These are phyloP conservation scores for Backusella westeae DNA, from an alignment of 192 early-diverging fungal species.

Conservation along the genomic window DNA sequence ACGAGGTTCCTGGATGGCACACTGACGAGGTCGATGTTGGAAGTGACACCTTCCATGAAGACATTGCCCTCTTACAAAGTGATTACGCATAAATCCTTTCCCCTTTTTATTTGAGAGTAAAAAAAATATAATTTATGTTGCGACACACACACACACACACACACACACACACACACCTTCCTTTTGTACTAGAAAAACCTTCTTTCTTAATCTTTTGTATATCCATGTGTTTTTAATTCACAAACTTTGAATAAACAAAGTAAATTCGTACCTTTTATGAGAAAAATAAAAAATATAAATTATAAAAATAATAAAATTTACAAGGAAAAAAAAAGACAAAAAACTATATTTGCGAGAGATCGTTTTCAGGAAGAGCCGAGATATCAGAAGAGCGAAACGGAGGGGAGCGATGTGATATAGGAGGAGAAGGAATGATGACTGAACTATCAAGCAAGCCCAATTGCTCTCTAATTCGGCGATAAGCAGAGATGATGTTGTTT, in stretches of 20 bases:
- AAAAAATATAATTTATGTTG: neutral
- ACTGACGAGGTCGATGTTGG: neutral
- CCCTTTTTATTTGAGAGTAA: neutral
- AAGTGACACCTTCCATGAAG: neutral
- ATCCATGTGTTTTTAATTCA: conserved; percentile 2
- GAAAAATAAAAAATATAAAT: neutral
- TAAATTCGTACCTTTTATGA: neutral
- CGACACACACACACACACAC: neutral
- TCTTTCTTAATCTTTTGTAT: neutral
- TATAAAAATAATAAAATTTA: neutral
- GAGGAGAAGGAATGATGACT: conserved; percentile 6
- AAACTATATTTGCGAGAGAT: neutral
- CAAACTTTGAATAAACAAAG: conserved; percentile 6
- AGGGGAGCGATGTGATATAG: neutral
- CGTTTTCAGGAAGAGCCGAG: neutral
- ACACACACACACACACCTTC: neutral
- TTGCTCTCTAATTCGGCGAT: conserved; percentile 24
- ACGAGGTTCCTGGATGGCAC: neutral
- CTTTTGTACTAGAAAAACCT: neutral
- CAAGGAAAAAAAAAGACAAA: neutral
- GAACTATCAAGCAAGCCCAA: conserved; percentile 3
- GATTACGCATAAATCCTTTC: neutral
- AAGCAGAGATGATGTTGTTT: conserved; percentile 15
- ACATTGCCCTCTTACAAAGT: neutral
- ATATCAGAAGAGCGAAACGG: neutral